Conservation (phyloP, 2,329 filamentous ascomycete species). For the Trichothecium sympodiale region DNA sequence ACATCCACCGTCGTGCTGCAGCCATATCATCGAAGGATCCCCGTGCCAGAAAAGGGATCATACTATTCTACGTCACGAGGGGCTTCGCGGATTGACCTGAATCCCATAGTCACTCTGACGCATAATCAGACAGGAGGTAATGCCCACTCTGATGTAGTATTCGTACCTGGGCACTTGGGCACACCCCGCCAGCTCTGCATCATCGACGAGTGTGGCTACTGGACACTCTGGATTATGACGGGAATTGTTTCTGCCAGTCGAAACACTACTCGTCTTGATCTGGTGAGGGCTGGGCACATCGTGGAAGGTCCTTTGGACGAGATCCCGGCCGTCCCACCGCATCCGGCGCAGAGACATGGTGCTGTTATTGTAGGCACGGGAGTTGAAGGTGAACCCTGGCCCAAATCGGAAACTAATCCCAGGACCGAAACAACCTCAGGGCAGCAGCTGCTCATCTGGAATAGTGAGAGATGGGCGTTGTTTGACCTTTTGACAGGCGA, state of each 20-base stretch:
- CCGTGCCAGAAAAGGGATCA: conserved; percentile 12
- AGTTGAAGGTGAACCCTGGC: conserved; percentile 11
- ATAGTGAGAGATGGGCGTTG: conserved; percentile 19
- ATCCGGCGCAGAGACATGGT: conserved; percentile 26
- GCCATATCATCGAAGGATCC: conserved; percentile 31
- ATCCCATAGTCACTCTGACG: conserved; percentile 41
- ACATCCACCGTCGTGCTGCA: conserved; percentile 39
- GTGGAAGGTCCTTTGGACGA: conserved; percentile 23
- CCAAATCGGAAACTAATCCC: conserved; percentile 8
- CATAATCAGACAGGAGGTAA: conserved; percentile 40
- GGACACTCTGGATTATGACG: conserved; percentile 55
- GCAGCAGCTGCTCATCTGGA: conserved; percentile 20
- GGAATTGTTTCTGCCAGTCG: conserved; percentile 23
- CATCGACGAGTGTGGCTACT: conserved; percentile 53
- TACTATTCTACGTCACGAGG: too few relatives aligned
- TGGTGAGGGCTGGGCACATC: conserved; percentile 32
- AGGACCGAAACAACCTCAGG: conserved; percentile 7
- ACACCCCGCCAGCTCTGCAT: conserved; percentile 52
- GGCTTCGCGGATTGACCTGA: conserved; percentile 41
- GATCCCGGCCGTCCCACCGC: conserved; percentile 17
- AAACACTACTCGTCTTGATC: conserved; percentile 19
- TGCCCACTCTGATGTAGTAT: conserved; percentile 50
- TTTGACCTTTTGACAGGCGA: conserved; percentile 23
- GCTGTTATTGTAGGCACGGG: conserved; percentile 28
- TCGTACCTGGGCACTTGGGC: conserved; percentile 40